Evolutionary conservation across 345 rosid species (phyloP).

Genomic region (Punica granatum): DNA sequence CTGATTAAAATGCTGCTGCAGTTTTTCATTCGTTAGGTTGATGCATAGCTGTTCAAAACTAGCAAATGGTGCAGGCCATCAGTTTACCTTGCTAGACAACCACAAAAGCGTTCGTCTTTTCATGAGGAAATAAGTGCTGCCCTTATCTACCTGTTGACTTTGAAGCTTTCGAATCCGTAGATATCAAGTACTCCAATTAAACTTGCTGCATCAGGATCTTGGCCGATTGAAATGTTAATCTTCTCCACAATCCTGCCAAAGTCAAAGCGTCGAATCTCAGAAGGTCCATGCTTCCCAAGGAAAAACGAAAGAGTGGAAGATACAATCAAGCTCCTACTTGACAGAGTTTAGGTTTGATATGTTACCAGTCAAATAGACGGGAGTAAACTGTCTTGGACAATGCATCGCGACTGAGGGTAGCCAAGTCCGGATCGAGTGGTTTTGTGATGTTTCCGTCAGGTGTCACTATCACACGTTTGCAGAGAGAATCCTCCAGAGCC

Average conservation of each 20-base stretch:
- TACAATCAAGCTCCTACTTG: too few relatives aligned
- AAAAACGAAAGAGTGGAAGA: too few relatives aligned
- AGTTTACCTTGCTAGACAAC: neutral
- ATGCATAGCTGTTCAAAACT: conserved; percentile 94
- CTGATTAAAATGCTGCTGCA: conserved; percentile 95
- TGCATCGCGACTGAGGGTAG: conserved; percentile 71
- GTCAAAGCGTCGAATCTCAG: conserved; percentile 7
- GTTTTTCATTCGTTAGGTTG: conserved; percentile 85
- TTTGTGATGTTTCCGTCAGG: conserved; percentile 81
- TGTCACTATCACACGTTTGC: conserved; percentile 81
- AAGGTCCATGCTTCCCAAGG: too few relatives aligned
- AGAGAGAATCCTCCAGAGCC: conserved; percentile 76
- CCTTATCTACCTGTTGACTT: conserved; percentile 58
- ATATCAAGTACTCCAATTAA: conserved; percentile 87
- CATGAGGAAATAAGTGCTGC: neutral
- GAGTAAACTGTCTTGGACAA: conserved; percentile 78
- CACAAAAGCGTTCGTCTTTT: too few relatives aligned
- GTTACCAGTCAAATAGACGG: conserved; percentile 83
- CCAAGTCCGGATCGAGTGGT: conserved; percentile 66
- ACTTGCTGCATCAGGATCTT: conserved; percentile 69
- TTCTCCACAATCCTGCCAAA: conserved; percentile 75
- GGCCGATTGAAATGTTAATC: conserved; percentile 82
- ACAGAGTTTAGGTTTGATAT: too few relatives aligned
- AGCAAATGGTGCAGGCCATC: conserved; percentile 2
- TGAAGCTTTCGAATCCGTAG: conserved; percentile 90